Evolutionary conservation across 192 early-diverging fungal genomes (phyloP).

Genomic region (Haplosporangium gracile): DNA sequence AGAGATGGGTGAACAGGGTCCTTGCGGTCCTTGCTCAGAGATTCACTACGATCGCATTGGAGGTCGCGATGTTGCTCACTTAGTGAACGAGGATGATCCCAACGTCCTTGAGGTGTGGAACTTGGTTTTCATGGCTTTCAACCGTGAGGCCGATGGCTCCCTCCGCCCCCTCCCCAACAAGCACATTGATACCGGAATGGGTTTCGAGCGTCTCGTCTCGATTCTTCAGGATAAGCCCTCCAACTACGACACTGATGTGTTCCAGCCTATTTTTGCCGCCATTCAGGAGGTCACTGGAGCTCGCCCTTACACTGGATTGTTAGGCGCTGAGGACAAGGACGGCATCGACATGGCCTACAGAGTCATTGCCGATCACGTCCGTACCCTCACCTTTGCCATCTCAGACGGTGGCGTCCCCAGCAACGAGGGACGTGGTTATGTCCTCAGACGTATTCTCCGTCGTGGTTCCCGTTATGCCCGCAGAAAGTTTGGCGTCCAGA

Average conservation of each 20-base stretch:
- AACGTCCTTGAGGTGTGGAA: constrained; percentile 99
- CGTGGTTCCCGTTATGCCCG: constrained; percentile 95
- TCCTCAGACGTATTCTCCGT: constrained; percentile 94
- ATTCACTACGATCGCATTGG: constrained; percentile 99
- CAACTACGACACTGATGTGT: constrained; percentile 99
- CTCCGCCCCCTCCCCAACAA: constrained; percentile 93
- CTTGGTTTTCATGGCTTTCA: constrained; percentile 99
- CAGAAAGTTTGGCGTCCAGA: constrained; percentile 89
- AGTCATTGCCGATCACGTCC: constrained; percentile 97
- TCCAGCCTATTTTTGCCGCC: constrained; percentile 80
- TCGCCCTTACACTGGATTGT: constrained; percentile 84
- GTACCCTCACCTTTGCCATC: constrained; percentile 97
- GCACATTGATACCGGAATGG: constrained; percentile 99
- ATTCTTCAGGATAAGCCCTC: constrained; percentile 94
- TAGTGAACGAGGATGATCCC: constrained; percentile 98
- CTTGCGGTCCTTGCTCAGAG: constrained; percentile 98
- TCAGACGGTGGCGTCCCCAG: constrained; percentile 96
- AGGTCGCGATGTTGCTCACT: constrained; percentile 85
- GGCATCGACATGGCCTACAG: constrained; percentile 99
- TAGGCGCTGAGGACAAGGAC: constrained; percentile 92
- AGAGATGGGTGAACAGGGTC: constrained; percentile 98
- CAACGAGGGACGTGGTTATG: constrained; percentile 99
- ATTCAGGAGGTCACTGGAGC: constrained; percentile 93
- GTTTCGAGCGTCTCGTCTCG: constrained; percentile 95
- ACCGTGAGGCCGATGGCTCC: constrained; percentile 91